Evolutionary conservation across 2,329 filamentous ascomycete genomes (phyloP).

Genomic region (Trichoderma afroharzianum): DNA sequence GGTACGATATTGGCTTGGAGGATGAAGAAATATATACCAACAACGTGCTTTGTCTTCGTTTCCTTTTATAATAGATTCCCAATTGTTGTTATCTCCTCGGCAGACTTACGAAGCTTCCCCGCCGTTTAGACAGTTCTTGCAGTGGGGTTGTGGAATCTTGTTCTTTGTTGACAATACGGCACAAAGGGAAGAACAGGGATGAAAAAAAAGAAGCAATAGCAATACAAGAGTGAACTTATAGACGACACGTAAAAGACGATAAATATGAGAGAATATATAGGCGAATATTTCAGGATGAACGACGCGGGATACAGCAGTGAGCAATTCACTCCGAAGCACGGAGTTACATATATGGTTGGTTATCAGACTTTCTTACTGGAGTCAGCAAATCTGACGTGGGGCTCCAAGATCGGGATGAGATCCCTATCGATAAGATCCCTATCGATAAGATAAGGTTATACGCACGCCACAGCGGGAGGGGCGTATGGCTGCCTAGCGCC

Average conservation of each 20-base stretch:
- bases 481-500: conserved; percentile 19
- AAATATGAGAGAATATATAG: background rate
- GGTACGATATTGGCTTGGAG: background rate
- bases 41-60: background rate
- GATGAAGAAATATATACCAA: background rate
- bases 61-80: background rate
- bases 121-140: background rate
- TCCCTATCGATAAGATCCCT: conserved; percentile 21
- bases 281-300: background rate
- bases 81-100: background rate
- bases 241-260: background rate
- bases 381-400: background rate
- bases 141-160: background rate
- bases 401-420: background rate
- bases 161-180: background rate
- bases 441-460: conserved; percentile 22
- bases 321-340: background rate
- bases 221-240: background rate
- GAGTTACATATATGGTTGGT: background rate
- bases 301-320: background rate
- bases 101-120: conserved; percentile 1
- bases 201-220: background rate
- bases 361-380: background rate
- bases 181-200: background rate
- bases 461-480: conserved; percentile 1